Evolutionary conservation across 441 rosid genomes (phyloP).

Genomic region (Erodium moschatum): DNA sequence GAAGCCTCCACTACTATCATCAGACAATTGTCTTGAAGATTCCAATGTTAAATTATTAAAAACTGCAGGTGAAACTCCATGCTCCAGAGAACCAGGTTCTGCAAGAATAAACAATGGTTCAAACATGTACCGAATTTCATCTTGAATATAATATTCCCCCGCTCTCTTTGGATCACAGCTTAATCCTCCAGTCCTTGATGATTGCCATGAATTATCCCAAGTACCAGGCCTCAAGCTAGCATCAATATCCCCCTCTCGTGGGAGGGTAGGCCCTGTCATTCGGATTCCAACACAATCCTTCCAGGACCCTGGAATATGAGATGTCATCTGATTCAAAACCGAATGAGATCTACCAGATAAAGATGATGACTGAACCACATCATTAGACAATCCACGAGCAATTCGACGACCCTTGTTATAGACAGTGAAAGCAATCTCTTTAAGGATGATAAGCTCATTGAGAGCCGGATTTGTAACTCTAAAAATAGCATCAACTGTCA

Average conservation of each 20-base stretch:
- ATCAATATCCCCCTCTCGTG: slow-evolving; percentile 91
- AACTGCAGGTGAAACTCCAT: slow-evolving; percentile 58
- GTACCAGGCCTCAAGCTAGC: slow-evolving; percentile 63
- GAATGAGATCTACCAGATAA: slow-evolving; percentile 63
- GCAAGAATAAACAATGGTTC: slow-evolving; percentile 97
- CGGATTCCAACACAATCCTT: slow-evolving; percentile 84
- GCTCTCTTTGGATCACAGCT: slow-evolving; percentile 73
- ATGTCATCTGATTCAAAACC: slow-evolving; percentile 45
- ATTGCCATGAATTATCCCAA: slow-evolving; percentile 95
- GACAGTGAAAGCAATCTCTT: slow-evolving; percentile 92
- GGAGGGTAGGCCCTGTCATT: slow-evolving; percentile 65
- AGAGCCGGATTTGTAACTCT: slow-evolving; percentile 83
- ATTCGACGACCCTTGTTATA: slow-evolving; percentile 94
- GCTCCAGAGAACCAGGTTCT: slow-evolving; percentile 89
- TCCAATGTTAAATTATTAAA: slow-evolving; percentile 49
- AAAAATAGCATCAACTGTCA: slow-evolving; percentile 91
- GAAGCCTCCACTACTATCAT: slow-evolving; percentile 63
- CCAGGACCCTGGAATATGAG: slow-evolving; percentile 71
- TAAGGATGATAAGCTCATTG: slow-evolving; percentile 77
- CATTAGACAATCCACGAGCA: slow-evolving; percentile 64
- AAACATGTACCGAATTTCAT: slow-evolving; percentile 71
- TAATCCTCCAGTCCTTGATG: slow-evolving; percentile 66
- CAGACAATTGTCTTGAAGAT: slow-evolving; percentile 49
- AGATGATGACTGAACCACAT: slow-evolving; percentile 49
- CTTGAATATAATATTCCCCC: slow-evolving; percentile 59